Evolutionary conservation across 1,284 basidiomycete genomes (phyloP), one percentile per base, ranked within the genome.

Genomic region (Leccinum huronense): DNA sequence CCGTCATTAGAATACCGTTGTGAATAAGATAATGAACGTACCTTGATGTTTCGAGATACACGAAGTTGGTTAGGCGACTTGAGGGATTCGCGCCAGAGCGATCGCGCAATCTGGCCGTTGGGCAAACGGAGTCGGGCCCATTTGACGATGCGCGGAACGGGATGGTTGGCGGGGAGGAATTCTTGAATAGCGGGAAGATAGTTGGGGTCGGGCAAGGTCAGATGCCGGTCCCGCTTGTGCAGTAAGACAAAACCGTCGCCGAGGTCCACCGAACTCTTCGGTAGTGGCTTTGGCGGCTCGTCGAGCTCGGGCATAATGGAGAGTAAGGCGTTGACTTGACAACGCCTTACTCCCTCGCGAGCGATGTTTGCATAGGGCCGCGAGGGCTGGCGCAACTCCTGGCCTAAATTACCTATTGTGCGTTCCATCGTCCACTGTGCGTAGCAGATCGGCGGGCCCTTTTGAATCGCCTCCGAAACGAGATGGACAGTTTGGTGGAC

Each of bases 341-440:
- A 30, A 31, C 19, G 30, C 14, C 30, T 2, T 4, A 53, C 51
- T 6, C 51, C 27, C 14, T 54, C 14, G 1, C 14, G 0, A 9
- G 53, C 5, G 5, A 54, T 8, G 14, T 58, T 58, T 0, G 14
- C 10, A 7, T 11, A 42, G 1, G 34, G 31, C 2, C 42, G 16
- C 1, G 13, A 60, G 23, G 61, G 61, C 10, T 62, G 61, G 1
- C 3, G 3, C 1, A 61, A 5, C 3, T 62, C 45, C 3, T 61
- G 36, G 0, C 30, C 36, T 1, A 62, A 10, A 1, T 61, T 62
- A 1, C 61, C 48, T 0, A 62, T 62, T 0, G 40, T 62, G 0
- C 30, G 3, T 23, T 61, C 48, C 61, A 62, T 62, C 0, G 48
- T 62, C 48, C 36, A 62, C 16, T 62, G 48, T 1, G 58, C 59